Conservation (phyloP, 805 yeast species). For the Ogataea trehaloabstinens region DNA sequence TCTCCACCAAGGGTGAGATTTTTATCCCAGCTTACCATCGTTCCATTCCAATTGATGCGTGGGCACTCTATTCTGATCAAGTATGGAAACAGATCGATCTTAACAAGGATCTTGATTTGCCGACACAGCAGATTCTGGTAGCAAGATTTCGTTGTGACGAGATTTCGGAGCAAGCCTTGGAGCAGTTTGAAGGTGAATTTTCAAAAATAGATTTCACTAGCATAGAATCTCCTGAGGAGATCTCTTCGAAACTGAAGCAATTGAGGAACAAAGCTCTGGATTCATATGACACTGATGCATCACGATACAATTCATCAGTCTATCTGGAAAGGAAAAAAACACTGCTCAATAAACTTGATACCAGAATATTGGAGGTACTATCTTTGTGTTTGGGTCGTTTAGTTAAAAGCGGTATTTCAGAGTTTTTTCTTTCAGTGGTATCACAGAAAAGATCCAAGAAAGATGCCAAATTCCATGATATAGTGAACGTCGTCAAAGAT, state of each 20-base stretch:
- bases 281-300: constrained; percentile 67
- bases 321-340: constrained; percentile 59
- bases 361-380: constrained; percentile 43
- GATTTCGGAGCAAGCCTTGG: constrained; percentile 56
- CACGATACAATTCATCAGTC: constrained; percentile 67
- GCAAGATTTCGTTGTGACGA: constrained; percentile 95
- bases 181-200: constrained; percentile 40
- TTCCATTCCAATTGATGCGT: constrained; percentile 88
- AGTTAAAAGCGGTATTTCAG: constrained; percentile 31
- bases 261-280: constrained; percentile 48
- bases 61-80: constrained; percentile 87
- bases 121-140: constrained; percentile 93
- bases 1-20: constrained; percentile 41
- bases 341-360: constrained; percentile 48
- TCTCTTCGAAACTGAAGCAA: constrained; percentile 43
- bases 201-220: constrained; percentile 23
- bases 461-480: constrained; percentile 19
- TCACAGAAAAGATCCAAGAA: constrained; percentile 24
- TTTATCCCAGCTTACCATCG: constrained; percentile 78
- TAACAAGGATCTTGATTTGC: constrained; percentile 92
- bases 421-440: constrained; percentile 27
- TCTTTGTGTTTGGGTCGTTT: constrained; percentile 39
- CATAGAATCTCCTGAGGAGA: constrained; percentile 25
- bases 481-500: constrained; percentile 21
- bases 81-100: constrained; percentile 94